Evolutionary conservation across 2,329 filamentous ascomycete genomes (phyloP), one percentile per base, ranked within the genome.

Genomic region (Akanthomyces muscarius): DNA sequence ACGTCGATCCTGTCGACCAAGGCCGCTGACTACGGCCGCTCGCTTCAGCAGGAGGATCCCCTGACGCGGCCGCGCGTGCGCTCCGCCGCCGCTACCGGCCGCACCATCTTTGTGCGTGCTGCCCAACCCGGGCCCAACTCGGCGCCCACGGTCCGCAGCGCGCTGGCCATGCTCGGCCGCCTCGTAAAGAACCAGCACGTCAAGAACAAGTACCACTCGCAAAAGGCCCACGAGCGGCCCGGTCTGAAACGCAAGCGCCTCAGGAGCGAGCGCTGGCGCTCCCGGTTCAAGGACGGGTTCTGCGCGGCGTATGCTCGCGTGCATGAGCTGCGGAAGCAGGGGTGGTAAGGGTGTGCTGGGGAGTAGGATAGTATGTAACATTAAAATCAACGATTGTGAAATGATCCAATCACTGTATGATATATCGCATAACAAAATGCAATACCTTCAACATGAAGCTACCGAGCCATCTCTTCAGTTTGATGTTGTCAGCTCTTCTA

Each of bases 181-280:
- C 69, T 79, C 57, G 71, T 78, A 38, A 66, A 68, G 5, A 69
- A 72, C 69, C 92, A 94, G 71, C 79, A 75, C 50, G 77, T 95
- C 57, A 79, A 75, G 67, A 63, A 55, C 3, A 86, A 91, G 69
- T 79, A 79, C 60, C 73, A 75, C 23, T 73, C 69, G 66, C 91
- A 95, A 76, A 80, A 81, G 66, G 91, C 86, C 70, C 89, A 96
- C 74, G 91, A 95, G 80, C 79, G 91, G 53, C 83, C 83, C 0
- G 91, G 91, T 2, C 70, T 91, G 70, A 92, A 90, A 83, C 83
- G 88, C 75, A 96, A 95, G 85, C 83, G 91, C 70, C 75, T 92
- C 68, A 80, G 78, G 73, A 87, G 84, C 64, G 80, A 88, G 79
- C 81, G 90, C 65, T 92, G 89, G 88, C 82, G 85, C 73, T 77